A percentile compares a stretch with the other conserved stretches of the same genome.
Evolutionary conservation across 176 grass and related monocot species (phyloP).

Genomic region (Musa itinerans): DNA sequence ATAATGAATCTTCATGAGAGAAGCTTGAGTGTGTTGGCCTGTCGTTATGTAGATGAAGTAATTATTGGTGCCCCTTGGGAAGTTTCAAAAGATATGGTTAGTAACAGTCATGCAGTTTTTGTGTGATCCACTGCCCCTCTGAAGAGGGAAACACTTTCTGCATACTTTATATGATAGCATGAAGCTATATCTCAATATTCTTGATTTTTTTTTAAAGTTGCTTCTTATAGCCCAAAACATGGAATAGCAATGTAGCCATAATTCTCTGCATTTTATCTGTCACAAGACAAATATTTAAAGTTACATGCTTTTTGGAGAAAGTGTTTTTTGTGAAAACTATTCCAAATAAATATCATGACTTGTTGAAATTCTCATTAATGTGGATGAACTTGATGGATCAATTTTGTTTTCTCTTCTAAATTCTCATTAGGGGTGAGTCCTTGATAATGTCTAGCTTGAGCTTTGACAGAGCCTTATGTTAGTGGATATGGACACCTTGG

Average conservation of each 20-base stretch:
- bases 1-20: conserved; percentile 94
- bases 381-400: too few relatives aligned
- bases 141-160: not conserved
- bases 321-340: too few relatives aligned
- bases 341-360: too few relatives aligned
- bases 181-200: not conserved
- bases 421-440: too few relatives aligned
- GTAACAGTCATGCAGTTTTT: conserved; percentile 1
- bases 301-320: not conserved
- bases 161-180: not conserved
- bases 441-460: too few relatives aligned
- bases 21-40: conserved; percentile 82
- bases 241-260: not conserved
- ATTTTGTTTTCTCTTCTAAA: too few relatives aligned
- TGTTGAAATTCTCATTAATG: too few relatives aligned
- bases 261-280: not conserved
- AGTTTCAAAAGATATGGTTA: conserved; percentile 89
- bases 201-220: not conserved
- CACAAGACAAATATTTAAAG: not conserved
- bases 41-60: conserved; percentile 93
- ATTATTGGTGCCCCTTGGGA: conserved; percentile 94
- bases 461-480: too few relatives aligned
- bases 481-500: too few relatives aligned
- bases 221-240: not conserved
- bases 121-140: not conserved